phyloP scores from a whole-genome alignment of 306 rosid genomes.

The Herpetospermum pedunculosum region DNA sequence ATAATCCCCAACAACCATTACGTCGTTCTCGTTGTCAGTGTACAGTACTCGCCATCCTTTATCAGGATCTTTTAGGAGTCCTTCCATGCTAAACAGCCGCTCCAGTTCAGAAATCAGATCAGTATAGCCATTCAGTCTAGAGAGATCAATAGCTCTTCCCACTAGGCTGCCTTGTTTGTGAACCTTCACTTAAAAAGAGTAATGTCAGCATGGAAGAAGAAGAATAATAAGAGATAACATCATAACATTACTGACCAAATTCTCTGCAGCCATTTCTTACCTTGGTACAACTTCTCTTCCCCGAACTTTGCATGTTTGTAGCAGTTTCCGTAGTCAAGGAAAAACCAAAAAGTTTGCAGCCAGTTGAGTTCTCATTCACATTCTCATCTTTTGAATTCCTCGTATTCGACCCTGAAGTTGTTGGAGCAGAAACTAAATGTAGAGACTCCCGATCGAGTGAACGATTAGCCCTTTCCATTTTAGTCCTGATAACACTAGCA shows the following conservation, averaged over 20 bases:
- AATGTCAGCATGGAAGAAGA: slow-evolving; percentile 43
- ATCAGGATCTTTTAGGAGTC: slow-evolving; percentile 61
- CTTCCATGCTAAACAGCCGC: slow-evolving; percentile 91
- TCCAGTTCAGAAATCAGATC: slow-evolving; percentile 77
- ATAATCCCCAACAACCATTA: slow-evolving; percentile 96
- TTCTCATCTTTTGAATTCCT: slow-evolving; percentile 47
- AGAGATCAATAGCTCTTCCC: slow-evolving; percentile 95
- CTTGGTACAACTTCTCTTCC: slow-evolving; percentile 92
- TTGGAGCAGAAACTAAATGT: slow-evolving; percentile 32
- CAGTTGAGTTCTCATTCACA: slow-evolving; percentile 31
- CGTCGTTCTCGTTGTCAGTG: slow-evolving; percentile 86
- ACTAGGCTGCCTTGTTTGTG: slow-evolving; percentile 99
- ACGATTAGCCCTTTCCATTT: slow-evolving; percentile 29
- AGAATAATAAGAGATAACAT: slow-evolving; percentile 31
- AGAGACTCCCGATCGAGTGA: slow-evolving; percentile 35
- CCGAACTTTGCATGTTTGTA: slow-evolving; percentile 28
- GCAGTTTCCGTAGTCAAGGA: slow-evolving; percentile 53
- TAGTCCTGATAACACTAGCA: slow-evolving; percentile 32
- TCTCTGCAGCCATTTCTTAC: slow-evolving; percentile 51
- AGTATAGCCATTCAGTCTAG: slow-evolving; percentile 59
- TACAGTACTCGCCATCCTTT: slow-evolving; percentile 87
- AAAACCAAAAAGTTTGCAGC: slow-evolving; percentile 77
- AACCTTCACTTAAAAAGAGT: slow-evolving; percentile 67
- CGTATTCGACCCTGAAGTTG: slow-evolving; percentile 29
- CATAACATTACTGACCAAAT: slow-evolving; percentile 27